Evolutionary conservation across 345 rosid species (phyloP), one percentile per base, ranked within the genome.

Genomic region (Geranium rotundifolium): DNA sequence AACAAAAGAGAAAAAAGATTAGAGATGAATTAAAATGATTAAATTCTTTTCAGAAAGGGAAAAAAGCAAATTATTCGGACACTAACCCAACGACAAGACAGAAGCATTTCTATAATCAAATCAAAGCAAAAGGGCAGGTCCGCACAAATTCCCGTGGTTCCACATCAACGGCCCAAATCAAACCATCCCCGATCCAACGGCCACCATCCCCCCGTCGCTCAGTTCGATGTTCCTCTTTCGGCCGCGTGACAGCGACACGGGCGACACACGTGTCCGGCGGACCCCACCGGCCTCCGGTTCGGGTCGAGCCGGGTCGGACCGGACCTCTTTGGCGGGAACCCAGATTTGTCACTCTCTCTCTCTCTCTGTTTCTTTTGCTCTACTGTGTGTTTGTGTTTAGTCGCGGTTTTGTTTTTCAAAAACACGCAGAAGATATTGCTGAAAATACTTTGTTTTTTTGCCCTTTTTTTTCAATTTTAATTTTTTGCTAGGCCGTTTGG

Each of bases 181-280:
- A 34, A 34, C 57, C 64, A 60, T 13, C 19, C 0, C 1, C 4
- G 15, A 59, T 60, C 59, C 64, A 62, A 76, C 84, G 89, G 76
- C 4, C 29, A n/a, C 27, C 71, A 71, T 79, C 64, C 62, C 62
- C 13, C 46, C 61, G 52, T 50, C 29, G 69, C 82, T 64, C 73
- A 58, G 63, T 80, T 66, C 82, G 67, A 72, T 73, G 77, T 62
- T 29, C 63, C 66, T 72, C 84, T 84, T 80, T 73, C 76, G 75
- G 80, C 79, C 81, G 71, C 77, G 81, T 62, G 82, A 81, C 65
- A 58, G 73, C 73, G 82, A 77, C 16, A 46, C 52, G 52, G 41
- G 52, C 52, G 12, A 46, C 10, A 14, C 52, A 46, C 52, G 13
- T 46, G 52, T 9, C 52, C 8, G 14, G 14, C 10, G 52, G 52